Conservation (phyloP, 2,329 filamentous ascomycete species). For the Nemania serpens region DNA sequence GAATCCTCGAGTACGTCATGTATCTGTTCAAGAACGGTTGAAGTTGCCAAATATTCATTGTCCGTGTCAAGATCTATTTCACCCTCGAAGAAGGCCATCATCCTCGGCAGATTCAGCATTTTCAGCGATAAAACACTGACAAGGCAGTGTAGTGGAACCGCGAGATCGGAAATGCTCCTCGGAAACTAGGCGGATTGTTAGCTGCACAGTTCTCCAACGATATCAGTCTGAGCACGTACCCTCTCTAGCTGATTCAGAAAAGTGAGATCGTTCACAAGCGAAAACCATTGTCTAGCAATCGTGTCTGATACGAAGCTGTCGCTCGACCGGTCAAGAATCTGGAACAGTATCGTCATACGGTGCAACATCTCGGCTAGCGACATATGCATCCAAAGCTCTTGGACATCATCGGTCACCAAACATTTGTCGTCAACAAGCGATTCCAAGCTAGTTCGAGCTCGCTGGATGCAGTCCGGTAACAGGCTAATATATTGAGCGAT, state of each 20-base stretch:
- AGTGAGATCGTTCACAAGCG: slow-evolving; percentile 67
- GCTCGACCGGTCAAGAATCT: slow-evolving; percentile 65
- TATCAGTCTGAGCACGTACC: slow-evolving; percentile 46
- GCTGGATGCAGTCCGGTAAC: slow-evolving; percentile 54
- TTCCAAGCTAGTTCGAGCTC: slow-evolving; percentile 54
- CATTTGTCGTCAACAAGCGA: slow-evolving; percentile 55
- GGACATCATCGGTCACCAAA: slow-evolving; percentile 35
- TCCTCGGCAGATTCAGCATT: slow-evolving; percentile 68
- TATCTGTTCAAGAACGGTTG: slow-evolving; percentile 71
- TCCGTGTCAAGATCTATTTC: slow-evolving; percentile 49
- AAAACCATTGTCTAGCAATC: slow-evolving; percentile 72
- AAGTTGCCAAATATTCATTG: slow-evolving; percentile 68
- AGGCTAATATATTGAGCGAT: slow-evolving; percentile 55
- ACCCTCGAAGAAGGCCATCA: slow-evolving; percentile 61
- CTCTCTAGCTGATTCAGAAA: slow-evolving; percentile 71
- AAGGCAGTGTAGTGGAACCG: slow-evolving; percentile 69
- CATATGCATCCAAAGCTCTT: slow-evolving; percentile 39
- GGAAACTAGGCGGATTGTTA: slow-evolving; percentile 40
- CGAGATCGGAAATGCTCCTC: slow-evolving; percentile 48
- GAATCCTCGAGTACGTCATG: slow-evolving; percentile 71
- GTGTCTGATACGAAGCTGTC: slow-evolving; percentile 60
- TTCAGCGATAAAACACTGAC: slow-evolving; percentile 72
- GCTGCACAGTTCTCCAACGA: slow-evolving; percentile 42
- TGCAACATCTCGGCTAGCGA: slow-evolving; percentile 69
- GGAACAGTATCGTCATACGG: slow-evolving; percentile 73